A percentile compares a stretch with the other conserved stretches of the same genome.
phyloP scores from a whole-genome alignment of 192 early-diverging fungal species.

The Coemansia sp. region DNA sequence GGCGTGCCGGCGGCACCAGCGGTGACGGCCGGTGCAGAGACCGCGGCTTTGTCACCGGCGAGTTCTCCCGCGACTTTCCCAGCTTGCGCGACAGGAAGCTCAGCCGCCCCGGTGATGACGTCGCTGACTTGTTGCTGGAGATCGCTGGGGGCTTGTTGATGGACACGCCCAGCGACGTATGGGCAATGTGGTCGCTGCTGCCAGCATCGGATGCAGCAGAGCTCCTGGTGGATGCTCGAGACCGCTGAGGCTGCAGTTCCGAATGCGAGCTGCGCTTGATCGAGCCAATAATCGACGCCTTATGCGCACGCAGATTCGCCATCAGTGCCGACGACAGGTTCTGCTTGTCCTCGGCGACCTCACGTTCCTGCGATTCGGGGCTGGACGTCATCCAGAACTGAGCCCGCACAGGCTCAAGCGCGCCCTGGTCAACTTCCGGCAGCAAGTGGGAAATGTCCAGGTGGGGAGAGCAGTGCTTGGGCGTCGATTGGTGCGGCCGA shows the following conservation, averaged over 20 bases:
- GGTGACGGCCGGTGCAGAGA: slow-evolving; percentile 1
- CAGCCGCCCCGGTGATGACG: slow-evolving; percentile 12
- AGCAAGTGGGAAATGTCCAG: background rate
- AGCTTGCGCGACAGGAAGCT: slow-evolving; percentile 16
- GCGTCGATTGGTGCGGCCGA: background rate
- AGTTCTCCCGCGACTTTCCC: background rate
- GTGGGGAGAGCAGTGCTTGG: background rate
- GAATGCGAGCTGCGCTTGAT: slow-evolving; percentile 36
- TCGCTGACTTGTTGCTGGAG: background rate
- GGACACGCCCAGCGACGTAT: too few relatives aligned
- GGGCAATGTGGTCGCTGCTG: background rate
- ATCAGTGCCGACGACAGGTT: slow-evolving; percentile 15
- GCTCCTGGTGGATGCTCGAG: slow-evolving; percentile 11
- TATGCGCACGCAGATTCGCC: slow-evolving; percentile 37
- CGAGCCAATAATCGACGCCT: slow-evolving; percentile 38
- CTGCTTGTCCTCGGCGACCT: slow-evolving; percentile 12
- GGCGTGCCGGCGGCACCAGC: slow-evolving; percentile 10
- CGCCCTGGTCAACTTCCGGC: background rate
- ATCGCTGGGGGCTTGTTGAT: background rate
- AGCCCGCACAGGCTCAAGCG: slow-evolving; percentile 10
- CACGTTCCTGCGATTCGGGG: slow-evolving; percentile 38
- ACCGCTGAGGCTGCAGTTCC: background rate
- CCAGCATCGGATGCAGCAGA: background rate
- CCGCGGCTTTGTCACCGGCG: background rate
- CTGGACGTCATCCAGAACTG: slow-evolving; percentile 51